Evolutionary conservation across 768 basidiomycete species (phyloP).

Genomic region (Suillus subalutaceus): DNA sequence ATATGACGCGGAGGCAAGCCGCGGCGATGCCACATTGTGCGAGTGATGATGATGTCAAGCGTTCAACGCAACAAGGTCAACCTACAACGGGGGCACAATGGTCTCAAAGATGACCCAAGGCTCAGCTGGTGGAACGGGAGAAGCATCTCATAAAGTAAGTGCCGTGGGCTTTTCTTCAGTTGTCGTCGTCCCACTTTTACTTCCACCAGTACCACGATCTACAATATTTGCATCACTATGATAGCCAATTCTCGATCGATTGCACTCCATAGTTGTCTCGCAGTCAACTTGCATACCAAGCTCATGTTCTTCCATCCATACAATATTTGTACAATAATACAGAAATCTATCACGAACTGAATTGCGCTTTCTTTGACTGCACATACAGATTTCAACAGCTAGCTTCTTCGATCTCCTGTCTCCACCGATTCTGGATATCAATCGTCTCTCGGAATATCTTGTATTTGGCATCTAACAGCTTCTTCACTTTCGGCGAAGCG

Average conservation of each 20-base stretch:
- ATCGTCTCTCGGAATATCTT: conserved; percentile 92
- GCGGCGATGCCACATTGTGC: too few relatives aligned
- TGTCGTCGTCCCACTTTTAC: too few relatives aligned
- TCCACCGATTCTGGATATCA: conserved; percentile 88
- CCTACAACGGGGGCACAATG: too few relatives aligned
- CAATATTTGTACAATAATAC: conserved; percentile 5
- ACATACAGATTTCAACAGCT: conserved; percentile 13
- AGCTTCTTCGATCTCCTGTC: conserved; percentile 73
- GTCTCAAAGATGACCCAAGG: too few relatives aligned
- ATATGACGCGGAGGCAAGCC: too few relatives aligned
- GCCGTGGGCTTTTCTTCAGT: too few relatives aligned
- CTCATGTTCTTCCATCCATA: not conserved
- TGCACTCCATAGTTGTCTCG: too few relatives aligned
- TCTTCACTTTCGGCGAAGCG: conserved; percentile 65
- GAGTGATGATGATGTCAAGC: too few relatives aligned
- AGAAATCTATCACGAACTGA: conserved; percentile 1
- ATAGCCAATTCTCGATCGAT: not conserved
- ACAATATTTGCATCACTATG: not conserved
- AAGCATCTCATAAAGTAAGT: too few relatives aligned
- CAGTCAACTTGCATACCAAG: not conserved
- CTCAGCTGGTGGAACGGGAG: too few relatives aligned
- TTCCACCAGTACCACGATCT: too few relatives aligned
- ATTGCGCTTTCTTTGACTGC: not conserved
- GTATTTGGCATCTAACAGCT: conserved; percentile 88
- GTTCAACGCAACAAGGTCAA: too few relatives aligned